Evolutionary conservation across 1,284 basidiomycete genomes (phyloP), one percentile per base, ranked within the genome.

Genomic region (Puccinia horiana): DNA sequence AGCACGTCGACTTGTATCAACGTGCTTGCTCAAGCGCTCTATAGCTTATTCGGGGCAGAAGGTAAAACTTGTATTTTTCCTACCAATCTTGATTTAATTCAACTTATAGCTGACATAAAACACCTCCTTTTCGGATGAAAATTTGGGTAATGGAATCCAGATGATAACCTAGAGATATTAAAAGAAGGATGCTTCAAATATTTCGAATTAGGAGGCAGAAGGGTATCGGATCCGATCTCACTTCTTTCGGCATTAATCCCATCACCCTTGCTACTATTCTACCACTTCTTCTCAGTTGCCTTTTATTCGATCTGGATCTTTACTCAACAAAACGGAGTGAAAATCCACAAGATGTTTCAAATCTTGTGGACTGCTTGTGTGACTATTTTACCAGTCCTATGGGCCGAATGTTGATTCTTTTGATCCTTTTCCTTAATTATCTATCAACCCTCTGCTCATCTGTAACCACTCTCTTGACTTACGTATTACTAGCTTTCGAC

Each of bases 131-230:
- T 23, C 44, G 12, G 26, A 49, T 6, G 12, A 14, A n/a, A 61
- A 16, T n/a, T n/a, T n/a, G n/a, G n/a, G n/a, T n/a, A n/a, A 47
- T 23, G 23, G 20, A 47, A 23, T 2, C 29, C 61, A 83, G 94
- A 92, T 84, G 91, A 92, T 77, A 89, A 90, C 75, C 90, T 99
- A 11, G 91, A 90, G n/a, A 92, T 96, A 0, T 91, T 99, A 18
- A 90, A 94, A 83, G 92, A 91, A 52, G 96, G 96, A 0, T 99
- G 97, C 88, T 98, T 99, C 90, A 94, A 94, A 86, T 99, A 99
- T 88, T 98, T 99, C 86, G 94, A 98, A 87, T 90, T 91, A 9
- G 96, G 96, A 32, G 97, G 96, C 0, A 91, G 94, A 85, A 94
- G 94, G 85, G 88, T 98, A 77, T 90, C 91, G 44, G 96, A 93